A percentile compares a stretch with the other conserved stretches of the same genome.
Conservation (phyloP, 2,329 filamentous ascomycete species). For the Macroventuria anomochaeta region DNA sequence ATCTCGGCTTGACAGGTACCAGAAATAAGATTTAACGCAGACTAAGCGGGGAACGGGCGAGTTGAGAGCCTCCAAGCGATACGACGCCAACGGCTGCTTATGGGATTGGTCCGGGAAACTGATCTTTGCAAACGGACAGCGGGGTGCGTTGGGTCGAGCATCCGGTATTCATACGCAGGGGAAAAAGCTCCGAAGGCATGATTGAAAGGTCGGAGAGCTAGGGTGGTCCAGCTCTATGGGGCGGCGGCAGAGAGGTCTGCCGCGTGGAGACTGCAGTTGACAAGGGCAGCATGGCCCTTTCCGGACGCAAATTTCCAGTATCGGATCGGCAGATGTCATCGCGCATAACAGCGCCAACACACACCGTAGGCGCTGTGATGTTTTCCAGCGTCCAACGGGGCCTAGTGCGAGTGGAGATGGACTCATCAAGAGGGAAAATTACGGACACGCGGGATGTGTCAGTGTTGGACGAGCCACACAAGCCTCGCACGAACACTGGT, state of each 20-base stretch:
- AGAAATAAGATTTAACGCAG: slow-evolving; percentile 29
- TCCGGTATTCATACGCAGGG: slow-evolving; percentile 36
- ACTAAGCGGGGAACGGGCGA: slow-evolving; percentile 36
- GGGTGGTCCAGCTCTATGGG: slow-evolving; percentile 19
- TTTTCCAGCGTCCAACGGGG: slow-evolving; percentile 23
- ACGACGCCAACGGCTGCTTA: slow-evolving; percentile 41
- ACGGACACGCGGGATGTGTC: slow-evolving; percentile 26
- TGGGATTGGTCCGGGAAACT: slow-evolving; percentile 38
- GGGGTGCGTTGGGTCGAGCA: slow-evolving; percentile 34
- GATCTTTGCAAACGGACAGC: slow-evolving; percentile 27
- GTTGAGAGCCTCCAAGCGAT: slow-evolving; percentile 38
- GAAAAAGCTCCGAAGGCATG: slow-evolving; percentile 30
- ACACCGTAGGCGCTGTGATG: slow-evolving; percentile 34
- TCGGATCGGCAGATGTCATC: slow-evolving; percentile 40
- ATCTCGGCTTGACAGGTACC: slow-evolving; percentile 44
- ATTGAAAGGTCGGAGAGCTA: slow-evolving; percentile 25
- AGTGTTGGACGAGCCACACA: slow-evolving; percentile 32
- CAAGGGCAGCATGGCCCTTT: slow-evolving; percentile 24
- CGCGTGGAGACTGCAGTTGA: slow-evolving; percentile 28
- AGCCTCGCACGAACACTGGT: slow-evolving; percentile 29
- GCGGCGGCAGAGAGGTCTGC: slow-evolving; percentile 17
- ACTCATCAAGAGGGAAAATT: slow-evolving; percentile 34
- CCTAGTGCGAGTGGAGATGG: slow-evolving; percentile 24
- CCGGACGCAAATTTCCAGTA: slow-evolving; percentile 28
- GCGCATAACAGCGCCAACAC: slow-evolving; percentile 38